Conservation (phyloP, 768 basidiomycete species). For the Pleurotus giganteus region DNA sequence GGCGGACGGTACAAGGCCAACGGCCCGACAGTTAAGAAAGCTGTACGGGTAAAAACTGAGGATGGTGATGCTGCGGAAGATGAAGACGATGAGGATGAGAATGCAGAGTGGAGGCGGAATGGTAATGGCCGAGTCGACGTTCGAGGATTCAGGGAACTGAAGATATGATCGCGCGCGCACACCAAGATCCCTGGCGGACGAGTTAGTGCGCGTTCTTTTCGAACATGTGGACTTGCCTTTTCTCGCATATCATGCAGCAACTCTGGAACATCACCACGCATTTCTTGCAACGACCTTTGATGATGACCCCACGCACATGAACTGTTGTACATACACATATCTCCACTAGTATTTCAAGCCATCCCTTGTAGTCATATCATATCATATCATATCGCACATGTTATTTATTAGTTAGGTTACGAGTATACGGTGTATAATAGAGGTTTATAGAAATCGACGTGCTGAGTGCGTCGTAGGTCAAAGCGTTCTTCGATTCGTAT, state of each 20-base stretch:
- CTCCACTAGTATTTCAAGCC: too few relatives aligned
- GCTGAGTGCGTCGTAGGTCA: too few relatives aligned
- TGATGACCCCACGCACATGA: neutral
- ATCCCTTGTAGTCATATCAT: too few relatives aligned
- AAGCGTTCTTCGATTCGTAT: too few relatives aligned
- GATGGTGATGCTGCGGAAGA: constrained; percentile 27
- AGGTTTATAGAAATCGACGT: too few relatives aligned
- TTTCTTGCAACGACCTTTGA: neutral
- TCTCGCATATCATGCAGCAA: neutral
- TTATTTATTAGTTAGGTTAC: too few relatives aligned
- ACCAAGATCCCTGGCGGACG: constrained; percentile 1
- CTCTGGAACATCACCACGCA: neutral
- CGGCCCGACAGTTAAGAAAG: constrained; percentile 12
- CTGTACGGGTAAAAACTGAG: constrained; percentile 17
- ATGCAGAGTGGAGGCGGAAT: constrained; percentile 57
- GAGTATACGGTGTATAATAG: too few relatives aligned
- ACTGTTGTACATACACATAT: neutral
- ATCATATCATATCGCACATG: too few relatives aligned
- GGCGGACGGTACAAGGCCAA: constrained; percentile 47
- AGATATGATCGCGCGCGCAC: constrained; percentile 39
- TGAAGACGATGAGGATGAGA: constrained; percentile 26
- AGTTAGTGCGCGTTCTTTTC: too few relatives aligned
- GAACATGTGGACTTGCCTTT: too few relatives aligned
- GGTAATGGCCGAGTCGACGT: constrained; percentile 74
- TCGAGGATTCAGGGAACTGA: constrained; percentile 74